phyloP scores from a whole-genome alignment of 2,329 filamentous ascomycete genomes.

The Fusarium sp. region DNA sequence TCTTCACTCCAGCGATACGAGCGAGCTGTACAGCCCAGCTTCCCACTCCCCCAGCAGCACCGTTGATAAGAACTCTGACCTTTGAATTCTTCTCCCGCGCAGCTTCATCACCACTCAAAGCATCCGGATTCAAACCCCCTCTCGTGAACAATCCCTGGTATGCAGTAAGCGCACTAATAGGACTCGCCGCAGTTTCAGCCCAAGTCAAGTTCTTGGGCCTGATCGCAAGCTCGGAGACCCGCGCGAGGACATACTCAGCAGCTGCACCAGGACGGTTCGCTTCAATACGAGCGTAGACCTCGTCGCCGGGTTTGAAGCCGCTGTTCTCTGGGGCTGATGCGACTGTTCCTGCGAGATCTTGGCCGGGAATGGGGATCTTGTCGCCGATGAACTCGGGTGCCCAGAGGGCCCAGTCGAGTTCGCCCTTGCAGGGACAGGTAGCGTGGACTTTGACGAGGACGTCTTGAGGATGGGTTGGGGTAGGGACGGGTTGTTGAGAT shows the following conservation, averaged over 20 bases:
- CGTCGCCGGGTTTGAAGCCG: slow-evolving; percentile 31
- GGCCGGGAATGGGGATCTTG: slow-evolving; percentile 45
- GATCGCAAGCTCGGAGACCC: slow-evolving; percentile 45
- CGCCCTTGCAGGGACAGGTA: slow-evolving; percentile 46
- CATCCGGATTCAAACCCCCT: not conserved
- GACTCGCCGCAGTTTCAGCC: slow-evolving; percentile 50
- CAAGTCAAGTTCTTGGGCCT: slow-evolving; percentile 47
- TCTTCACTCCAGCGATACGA: not conserved
- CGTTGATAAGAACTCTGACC: slow-evolving; percentile 13
- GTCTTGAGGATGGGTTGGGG: slow-evolving; percentile 36
- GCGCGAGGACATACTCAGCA: slow-evolving; percentile 23
- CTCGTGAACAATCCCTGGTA: slow-evolving; percentile 49
- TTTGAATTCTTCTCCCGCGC: not conserved
- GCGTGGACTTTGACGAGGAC: slow-evolving; percentile 47
- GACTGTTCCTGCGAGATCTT: slow-evolving; percentile 53
- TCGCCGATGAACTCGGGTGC: slow-evolving; percentile 34
- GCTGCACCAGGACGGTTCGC: slow-evolving; percentile 16
- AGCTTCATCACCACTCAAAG: not conserved
- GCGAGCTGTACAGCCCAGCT: slow-evolving; percentile 32
- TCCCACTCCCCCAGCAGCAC: slow-evolving; percentile 15
- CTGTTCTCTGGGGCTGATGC: slow-evolving; percentile 40
- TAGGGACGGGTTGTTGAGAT: slow-evolving; percentile 21
- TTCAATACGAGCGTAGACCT: slow-evolving; percentile 28
- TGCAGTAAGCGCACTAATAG: slow-evolving; percentile 53
- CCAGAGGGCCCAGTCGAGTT: slow-evolving; percentile 45